Percentiles rank a stretch among this genome's conserved stretches.
These are phyloP conservation scores for Pseudozyma sp. DNA, from an alignment of 1,284 basidiomycete species.

Conservation along the genomic window DNA sequence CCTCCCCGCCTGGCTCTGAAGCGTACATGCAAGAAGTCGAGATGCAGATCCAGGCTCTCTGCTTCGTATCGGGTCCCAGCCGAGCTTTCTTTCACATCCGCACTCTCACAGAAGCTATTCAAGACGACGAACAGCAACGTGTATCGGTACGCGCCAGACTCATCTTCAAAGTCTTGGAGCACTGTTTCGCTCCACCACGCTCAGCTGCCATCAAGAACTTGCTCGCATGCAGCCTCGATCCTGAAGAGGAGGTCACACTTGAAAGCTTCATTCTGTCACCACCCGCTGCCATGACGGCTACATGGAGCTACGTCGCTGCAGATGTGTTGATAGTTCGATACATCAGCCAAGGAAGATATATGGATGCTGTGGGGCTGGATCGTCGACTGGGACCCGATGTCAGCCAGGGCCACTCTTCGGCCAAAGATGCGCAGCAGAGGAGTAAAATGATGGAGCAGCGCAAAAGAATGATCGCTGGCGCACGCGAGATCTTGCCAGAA, in stretches of 20 bases:
- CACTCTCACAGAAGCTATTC: constrained; percentile 27
- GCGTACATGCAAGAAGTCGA: constrained; percentile 38
- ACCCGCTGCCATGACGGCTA: constrained; percentile 45
- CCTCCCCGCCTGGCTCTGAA: constrained; percentile 35
- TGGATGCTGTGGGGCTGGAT: constrained; percentile 62
- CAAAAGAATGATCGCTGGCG: constrained; percentile 49
- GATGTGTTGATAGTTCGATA: constrained; percentile 59
- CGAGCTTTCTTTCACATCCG: constrained; percentile 39
- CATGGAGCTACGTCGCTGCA: constrained; percentile 50
- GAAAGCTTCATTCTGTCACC: constrained; percentile 49
- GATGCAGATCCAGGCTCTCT: constrained; percentile 44
- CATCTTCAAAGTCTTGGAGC: constrained; percentile 45
- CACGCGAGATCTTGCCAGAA: constrained; percentile 49
- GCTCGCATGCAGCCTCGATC: constrained; percentile 44
- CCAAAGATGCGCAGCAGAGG: constrained; percentile 33
- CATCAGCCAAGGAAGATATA: constrained; percentile 57
- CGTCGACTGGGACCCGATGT: constrained; percentile 50
- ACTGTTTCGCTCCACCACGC: constrained; percentile 57
- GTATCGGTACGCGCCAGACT: constrained; percentile 40
- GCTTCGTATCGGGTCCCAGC: constrained; percentile 40
- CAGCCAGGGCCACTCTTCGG: constrained; percentile 38
- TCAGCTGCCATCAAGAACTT: constrained; percentile 51
- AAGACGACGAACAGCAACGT: constrained; percentile 35
- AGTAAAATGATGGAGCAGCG: constrained; percentile 52
- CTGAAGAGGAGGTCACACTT: constrained; percentile 41